Conservation (phyloP, 2,329 filamentous ascomycete genomes). For the Decorospora gaudefroyi region DNA sequence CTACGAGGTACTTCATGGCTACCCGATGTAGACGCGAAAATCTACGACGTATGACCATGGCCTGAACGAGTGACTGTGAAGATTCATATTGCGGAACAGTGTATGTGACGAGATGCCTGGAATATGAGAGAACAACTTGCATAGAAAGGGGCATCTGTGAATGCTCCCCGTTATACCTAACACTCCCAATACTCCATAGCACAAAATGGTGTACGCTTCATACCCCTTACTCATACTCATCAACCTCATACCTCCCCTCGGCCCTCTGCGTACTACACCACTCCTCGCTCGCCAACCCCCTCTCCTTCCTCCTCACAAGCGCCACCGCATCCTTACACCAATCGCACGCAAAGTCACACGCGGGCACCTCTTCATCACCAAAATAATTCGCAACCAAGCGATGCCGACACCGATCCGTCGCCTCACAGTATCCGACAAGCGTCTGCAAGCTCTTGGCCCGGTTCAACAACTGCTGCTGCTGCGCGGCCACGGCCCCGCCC, state of each 20-base stretch:
- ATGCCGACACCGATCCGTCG: constrained; percentile 73
- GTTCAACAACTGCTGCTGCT: constrained; percentile 46
- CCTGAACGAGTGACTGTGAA: too few species aligned
- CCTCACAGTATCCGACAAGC: constrained; percentile 81
- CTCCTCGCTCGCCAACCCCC: constrained; percentile 54
- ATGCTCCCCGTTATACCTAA: too few species aligned
- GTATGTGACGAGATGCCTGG: background rate
- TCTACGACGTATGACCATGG: too few species aligned
- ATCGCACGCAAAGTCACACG: constrained; percentile 56
- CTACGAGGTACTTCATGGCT: too few species aligned
- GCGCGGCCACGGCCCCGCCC: constrained; percentile 43
- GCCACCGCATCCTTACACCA: constrained; percentile 53
- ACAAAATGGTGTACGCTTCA: too few species aligned
- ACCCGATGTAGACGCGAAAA: too few species aligned
- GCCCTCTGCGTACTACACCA: constrained; percentile 56
- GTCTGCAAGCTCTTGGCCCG: constrained; percentile 55
- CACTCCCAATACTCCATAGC: too few species aligned
- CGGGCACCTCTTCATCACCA: constrained; percentile 39
- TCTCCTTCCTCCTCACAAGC: constrained; percentile 52
- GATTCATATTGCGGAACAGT: too few species aligned
- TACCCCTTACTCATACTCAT: constrained; percentile 42
- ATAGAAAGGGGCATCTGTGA: too few species aligned
- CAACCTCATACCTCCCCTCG: constrained; percentile 49
- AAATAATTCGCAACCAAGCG: constrained; percentile 46
- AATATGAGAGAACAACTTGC: too few species aligned